Evolutionary conservation across 306 rosid species (phyloP).

Genomic region (Trifolium subterraneum): DNA sequence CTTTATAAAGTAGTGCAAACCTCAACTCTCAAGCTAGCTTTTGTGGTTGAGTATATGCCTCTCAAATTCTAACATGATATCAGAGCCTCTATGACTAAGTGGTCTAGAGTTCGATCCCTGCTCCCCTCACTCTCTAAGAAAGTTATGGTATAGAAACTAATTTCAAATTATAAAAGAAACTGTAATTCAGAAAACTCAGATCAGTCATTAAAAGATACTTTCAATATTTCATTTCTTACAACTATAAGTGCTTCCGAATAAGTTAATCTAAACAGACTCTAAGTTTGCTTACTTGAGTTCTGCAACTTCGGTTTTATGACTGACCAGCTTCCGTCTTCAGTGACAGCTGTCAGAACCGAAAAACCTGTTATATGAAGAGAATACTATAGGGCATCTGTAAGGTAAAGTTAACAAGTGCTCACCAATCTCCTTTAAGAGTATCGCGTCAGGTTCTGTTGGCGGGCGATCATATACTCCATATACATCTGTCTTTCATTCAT

Average conservation of each 20-base stretch:
- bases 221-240: background rate
- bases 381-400: constrained; percentile 27
- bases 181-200: background rate
- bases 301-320: constrained; percentile 70
- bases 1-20: no score
- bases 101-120: no score
- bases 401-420: constrained; percentile 42
- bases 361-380: constrained; percentile 21
- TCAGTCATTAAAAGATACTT: background rate
- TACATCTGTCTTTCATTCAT: constrained; percentile 80
- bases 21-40: no score
- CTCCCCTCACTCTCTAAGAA: no score
- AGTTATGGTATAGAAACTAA: background rate
- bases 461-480: constrained; percentile 91
- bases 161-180: background rate
- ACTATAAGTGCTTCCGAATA: background rate
- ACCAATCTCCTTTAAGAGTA: constrained; percentile 86
- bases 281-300: constrained; percentile 52
- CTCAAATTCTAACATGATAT: no score
- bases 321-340: constrained; percentile 79
- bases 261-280: background rate
- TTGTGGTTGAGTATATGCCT: no score
- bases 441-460: constrained; percentile 70
- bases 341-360: constrained; percentile 60
- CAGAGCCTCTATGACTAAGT: no score